A percentile compares a stretch with the other conserved stretches of the same genome.
phyloP scores from a whole-genome alignment of 495 filamentous ascomycete species.

The Aspergillus egyptiacus region DNA sequence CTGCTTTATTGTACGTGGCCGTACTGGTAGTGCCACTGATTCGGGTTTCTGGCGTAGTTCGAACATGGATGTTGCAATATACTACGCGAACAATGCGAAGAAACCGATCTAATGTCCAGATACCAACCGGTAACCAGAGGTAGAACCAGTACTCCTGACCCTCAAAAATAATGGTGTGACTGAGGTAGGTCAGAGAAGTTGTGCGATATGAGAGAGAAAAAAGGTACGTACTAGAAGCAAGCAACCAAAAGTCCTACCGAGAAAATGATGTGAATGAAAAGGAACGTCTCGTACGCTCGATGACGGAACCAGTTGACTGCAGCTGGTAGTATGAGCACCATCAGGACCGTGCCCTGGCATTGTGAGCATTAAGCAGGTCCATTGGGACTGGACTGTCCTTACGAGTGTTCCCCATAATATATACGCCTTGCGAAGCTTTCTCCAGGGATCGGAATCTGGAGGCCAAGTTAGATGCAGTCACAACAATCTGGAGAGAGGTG shows the following conservation, averaged over 20 bases:
- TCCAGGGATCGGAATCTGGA: slow-evolving; percentile 27
- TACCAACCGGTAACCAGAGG: slow-evolving; percentile 44
- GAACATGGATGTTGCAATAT: slow-evolving; percentile 42
- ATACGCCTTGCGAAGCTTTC: slow-evolving; percentile 28
- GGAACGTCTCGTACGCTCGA: slow-evolving; percentile 48
- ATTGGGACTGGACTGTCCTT: neutral
- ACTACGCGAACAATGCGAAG: slow-evolving; percentile 43
- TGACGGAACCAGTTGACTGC: slow-evolving; percentile 45
- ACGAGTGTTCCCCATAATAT: slow-evolving; percentile 37
- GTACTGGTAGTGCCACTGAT: slow-evolving; percentile 26
- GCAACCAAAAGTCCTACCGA: slow-evolving; percentile 45
- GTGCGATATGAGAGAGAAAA: neutral
- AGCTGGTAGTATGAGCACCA: slow-evolving; percentile 39
- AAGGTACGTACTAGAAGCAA: slow-evolving; percentile 45
- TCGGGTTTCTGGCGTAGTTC: slow-evolving; percentile 9
- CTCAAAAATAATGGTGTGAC: slow-evolving; percentile 46
- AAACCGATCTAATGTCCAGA: slow-evolving; percentile 49
- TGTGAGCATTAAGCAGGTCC: neutral
- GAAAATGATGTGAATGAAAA: slow-evolving; percentile 47
- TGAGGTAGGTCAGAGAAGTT: slow-evolving; percentile 13
- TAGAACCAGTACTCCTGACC: slow-evolving; percentile 44
- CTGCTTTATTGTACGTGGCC: slow-evolving; percentile 41
- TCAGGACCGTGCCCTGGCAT: slow-evolving; percentile 43
- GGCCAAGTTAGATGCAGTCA: neutral
- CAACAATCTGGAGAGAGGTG: neutral